Evolutionary conservation across 208 protist species (phyloP).

Genomic region (Wallacemonas rigidus): DNA sequence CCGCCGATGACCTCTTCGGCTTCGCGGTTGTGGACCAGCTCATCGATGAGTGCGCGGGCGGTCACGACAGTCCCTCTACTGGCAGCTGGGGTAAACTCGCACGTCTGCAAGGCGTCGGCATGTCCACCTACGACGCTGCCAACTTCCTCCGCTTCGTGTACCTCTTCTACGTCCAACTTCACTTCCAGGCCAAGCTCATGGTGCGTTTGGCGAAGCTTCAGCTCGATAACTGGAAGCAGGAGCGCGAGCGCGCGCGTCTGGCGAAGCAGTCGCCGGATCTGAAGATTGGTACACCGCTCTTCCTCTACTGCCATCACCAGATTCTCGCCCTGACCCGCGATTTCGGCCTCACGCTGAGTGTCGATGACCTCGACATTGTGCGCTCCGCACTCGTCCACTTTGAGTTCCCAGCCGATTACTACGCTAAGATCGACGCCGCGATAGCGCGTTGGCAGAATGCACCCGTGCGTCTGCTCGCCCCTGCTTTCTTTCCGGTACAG

Average conservation of each 20-base stretch:
- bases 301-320: constrained; percentile 80
- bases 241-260: constrained; percentile 74
- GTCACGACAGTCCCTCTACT: constrained; percentile 18
- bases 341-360: constrained; percentile 54
- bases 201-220: constrained; percentile 67
- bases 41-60: constrained; percentile 36
- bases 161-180: constrained; percentile 72
- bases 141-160: constrained; percentile 77
- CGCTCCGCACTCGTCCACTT: constrained; percentile 76
- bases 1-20: constrained; percentile 24
- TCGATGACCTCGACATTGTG: constrained; percentile 71
- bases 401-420: constrained; percentile 77
- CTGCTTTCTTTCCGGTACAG: constrained; percentile 48
- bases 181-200: constrained; percentile 79
- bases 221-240: constrained; percentile 74
- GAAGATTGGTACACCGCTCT: constrained; percentile 67
- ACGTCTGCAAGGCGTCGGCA: constrained; percentile 51
- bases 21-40: constrained; percentile 48
- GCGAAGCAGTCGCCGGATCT: constrained; percentile 57
- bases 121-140: constrained; percentile 53
- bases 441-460: constrained; percentile 68
- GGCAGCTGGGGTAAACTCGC: constrained; percentile 58
- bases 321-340: constrained; percentile 72
- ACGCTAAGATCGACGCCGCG: constrained; percentile 70
- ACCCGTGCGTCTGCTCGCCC: constrained; percentile 37